Conservation (phyloP, 345 rosid genomes). For the Sonneratia alba region DNA sequence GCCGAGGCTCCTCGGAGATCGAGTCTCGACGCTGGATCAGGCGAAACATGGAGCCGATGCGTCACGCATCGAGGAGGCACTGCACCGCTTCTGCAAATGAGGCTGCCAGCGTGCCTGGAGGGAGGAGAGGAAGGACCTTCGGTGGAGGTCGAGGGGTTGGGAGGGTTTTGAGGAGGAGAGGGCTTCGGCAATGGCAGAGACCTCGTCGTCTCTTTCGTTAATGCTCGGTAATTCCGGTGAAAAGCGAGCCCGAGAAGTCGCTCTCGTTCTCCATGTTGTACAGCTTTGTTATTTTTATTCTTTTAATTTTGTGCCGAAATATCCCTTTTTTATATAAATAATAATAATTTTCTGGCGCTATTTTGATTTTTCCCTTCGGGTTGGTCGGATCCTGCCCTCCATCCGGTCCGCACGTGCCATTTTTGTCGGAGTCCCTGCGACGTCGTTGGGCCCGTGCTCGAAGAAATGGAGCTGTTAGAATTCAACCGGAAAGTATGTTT, state of each 20-base stretch:
- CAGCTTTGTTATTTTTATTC: not conserved
- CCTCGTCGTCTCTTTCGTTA: not conserved
- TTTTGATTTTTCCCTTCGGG: not conserved
- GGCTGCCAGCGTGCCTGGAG: not conserved
- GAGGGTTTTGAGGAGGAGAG: not conserved
- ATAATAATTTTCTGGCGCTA: too few species aligned
- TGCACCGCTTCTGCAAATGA: not conserved
- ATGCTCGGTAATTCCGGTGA: not conserved
- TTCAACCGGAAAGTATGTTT: not conserved
- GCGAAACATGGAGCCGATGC: not conserved
- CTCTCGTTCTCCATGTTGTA: not conserved
- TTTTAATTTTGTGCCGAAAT: not conserved
- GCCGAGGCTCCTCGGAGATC: not conserved
- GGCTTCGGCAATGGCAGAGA: not conserved
- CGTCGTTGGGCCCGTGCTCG: not conserved
- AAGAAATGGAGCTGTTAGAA: not conserved
- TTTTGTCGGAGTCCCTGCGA: not conserved
- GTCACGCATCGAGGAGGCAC: conserved; percentile 3
- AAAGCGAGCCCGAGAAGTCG: not conserved
- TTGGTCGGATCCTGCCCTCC: not conserved
- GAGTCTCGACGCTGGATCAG: not conserved
- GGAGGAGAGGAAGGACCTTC: not conserved
- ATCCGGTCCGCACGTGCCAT: not conserved
- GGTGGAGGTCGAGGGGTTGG: not conserved
- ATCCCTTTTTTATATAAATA: too few species aligned